A percentile compares a stretch with the other conserved stretches of the same genome.
Conservation (phyloP, 371 early-diverging fungal genomes). For the Saksenaea vasiformis region DNA sequence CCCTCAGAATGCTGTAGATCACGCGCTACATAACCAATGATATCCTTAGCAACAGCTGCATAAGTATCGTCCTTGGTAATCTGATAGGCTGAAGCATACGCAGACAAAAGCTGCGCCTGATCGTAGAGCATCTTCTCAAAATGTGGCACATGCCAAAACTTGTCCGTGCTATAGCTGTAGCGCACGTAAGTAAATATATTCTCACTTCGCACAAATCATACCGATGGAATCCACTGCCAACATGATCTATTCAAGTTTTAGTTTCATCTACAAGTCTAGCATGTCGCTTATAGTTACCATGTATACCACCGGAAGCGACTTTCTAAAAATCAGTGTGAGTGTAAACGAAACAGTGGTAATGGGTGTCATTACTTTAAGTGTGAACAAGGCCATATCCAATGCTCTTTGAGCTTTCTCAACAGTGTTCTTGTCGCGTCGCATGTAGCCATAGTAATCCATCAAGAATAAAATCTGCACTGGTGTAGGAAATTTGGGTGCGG, state of each 20-base stretch:
- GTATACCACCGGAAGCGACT: slow-evolving; percentile 64
- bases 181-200: slow-evolving; percentile 16
- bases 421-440: slow-evolving; percentile 21
- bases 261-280: too few relatives aligned
- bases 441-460: slow-evolving; percentile 48
- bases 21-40: slow-evolving; percentile 54
- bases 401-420: slow-evolving; percentile 42
- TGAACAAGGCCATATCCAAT: slow-evolving; percentile 61
- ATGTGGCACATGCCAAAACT: slow-evolving; percentile 53
- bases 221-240: slow-evolving; percentile 64
- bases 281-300: too few relatives aligned
- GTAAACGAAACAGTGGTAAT: background rate
- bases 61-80: slow-evolving; percentile 52
- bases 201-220: slow-evolving; percentile 25
- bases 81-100: slow-evolving; percentile 47
- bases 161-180: slow-evolving; percentile 41
- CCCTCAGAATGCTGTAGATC: slow-evolving; percentile 52
- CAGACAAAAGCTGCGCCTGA: slow-evolving; percentile 66
- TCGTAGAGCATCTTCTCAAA: slow-evolving; percentile 76
- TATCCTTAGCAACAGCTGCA: slow-evolving; percentile 55
- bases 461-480: slow-evolving; percentile 63
- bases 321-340: slow-evolving; percentile 20
- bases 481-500: slow-evolving; percentile 69
- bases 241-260: slow-evolving; percentile 47
- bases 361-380: slow-evolving; percentile 50